Conservation (phyloP, 352 stramenopile species). For the Nothophytophthora sp. region DNA sequence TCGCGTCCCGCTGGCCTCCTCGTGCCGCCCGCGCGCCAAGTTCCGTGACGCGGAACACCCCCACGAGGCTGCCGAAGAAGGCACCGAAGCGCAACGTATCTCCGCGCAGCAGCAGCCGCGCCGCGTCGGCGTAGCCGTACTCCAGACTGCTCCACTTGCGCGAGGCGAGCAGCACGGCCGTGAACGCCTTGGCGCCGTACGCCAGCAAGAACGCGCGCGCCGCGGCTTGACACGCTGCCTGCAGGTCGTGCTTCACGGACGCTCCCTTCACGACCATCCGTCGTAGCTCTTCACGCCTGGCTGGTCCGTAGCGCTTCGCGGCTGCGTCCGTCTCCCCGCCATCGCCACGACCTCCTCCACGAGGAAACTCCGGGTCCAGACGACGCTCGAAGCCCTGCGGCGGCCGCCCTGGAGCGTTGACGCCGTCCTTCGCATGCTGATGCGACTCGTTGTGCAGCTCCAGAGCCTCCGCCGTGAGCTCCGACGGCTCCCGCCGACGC, state of each 20-base stretch:
- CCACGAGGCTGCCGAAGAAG: constrained; percentile 79
- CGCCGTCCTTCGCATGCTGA: constrained; percentile 13
- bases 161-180: constrained; percentile 71
- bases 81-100: constrained; percentile 81
- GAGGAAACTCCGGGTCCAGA: not conserved
- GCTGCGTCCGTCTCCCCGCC: constrained; percentile 18
- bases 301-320: constrained; percentile 26
- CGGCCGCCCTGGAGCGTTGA: constrained; percentile 10
- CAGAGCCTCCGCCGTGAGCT: constrained; percentile 64
- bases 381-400: not conserved
- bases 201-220: constrained; percentile 64
- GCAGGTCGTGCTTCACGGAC: constrained; percentile 45
- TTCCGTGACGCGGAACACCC: constrained; percentile 68
- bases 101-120: constrained; percentile 58
- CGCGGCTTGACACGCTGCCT: constrained; percentile 47
- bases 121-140: constrained; percentile 76
- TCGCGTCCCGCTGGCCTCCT: constrained; percentile 43
- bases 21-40: constrained; percentile 45
- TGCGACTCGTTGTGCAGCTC: constrained; percentile 67
- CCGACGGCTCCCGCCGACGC: constrained; percentile 29
- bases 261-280: constrained; percentile 31
- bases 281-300: constrained; percentile 35
- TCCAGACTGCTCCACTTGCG: constrained; percentile 79
- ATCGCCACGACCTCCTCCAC: not conserved
- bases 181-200: constrained; percentile 85